Percentiles rank a stretch among this genome's conserved stretches.
These are phyloP conservation scores for Rhodotorula sp. DNA, from an alignment of 1,284 basidiomycete species.

Conservation along the genomic window DNA sequence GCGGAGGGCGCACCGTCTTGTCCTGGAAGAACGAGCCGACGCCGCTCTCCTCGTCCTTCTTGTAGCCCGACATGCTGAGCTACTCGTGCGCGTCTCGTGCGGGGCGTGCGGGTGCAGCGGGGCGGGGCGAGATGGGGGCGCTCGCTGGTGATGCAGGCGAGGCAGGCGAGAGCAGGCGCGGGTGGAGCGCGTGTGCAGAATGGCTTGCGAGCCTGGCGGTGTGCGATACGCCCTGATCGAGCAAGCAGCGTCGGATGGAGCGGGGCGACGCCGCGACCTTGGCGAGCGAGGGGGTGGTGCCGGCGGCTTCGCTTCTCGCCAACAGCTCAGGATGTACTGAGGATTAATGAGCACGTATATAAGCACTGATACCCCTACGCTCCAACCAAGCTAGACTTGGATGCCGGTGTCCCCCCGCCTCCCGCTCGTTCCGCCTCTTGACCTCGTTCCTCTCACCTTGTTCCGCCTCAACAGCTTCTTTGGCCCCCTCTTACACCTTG, in stretches of 20 bases:
- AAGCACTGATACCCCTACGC: no score
- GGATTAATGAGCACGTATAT: no score
- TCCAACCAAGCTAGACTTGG: no score
- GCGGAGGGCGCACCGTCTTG: slow-evolving; percentile 42
- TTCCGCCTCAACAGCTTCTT: no score
- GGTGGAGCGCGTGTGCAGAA: not conserved
- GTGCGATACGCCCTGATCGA: not conserved
- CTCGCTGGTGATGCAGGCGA: not conserved
- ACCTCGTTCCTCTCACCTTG: no score
- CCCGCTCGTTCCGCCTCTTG: no score
- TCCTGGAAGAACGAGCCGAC: slow-evolving; percentile 50
- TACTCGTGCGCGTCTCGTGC: not conserved
- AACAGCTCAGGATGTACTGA: no score
- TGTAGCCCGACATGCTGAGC: slow-evolving; percentile 34
- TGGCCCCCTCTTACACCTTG: no score
- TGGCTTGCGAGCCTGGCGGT: not conserved
- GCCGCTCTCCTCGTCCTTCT: slow-evolving; percentile 44
- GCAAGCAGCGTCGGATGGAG: not conserved
- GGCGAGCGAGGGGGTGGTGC: not conserved
- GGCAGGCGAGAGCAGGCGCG: not conserved
- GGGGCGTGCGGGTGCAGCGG: not conserved
- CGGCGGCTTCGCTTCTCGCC: not conserved
- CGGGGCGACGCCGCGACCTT: not conserved
- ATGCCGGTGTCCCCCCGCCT: no score
- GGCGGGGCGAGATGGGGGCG: not conserved